A percentile compares a stretch with the other conserved stretches of the same genome.
Conservation (phyloP, 2,329 filamentous ascomycete species). For the Colletotrichum caudatum region DNA sequence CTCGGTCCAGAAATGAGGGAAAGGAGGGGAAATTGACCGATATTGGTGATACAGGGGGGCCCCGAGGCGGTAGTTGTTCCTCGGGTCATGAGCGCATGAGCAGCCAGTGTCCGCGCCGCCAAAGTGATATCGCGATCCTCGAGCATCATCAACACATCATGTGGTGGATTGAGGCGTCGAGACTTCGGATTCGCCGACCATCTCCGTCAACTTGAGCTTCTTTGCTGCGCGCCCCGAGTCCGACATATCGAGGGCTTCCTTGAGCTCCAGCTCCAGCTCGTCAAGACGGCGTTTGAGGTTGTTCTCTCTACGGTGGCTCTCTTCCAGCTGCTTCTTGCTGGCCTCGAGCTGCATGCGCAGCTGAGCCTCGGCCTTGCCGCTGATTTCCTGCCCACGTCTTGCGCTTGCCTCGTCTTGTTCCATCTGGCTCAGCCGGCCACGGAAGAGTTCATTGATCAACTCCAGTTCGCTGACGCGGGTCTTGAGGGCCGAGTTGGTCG, state of each 20-base stretch:
- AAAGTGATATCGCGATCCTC: neutral
- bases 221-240: slow-evolving; percentile 38
- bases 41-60: slow-evolving; percentile 22
- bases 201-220: slow-evolving; percentile 37
- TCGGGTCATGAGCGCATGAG: slow-evolving; percentile 4
- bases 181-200: slow-evolving; percentile 34
- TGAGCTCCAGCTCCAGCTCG: slow-evolving; percentile 75
- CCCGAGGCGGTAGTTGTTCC: neutral
- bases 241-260: slow-evolving; percentile 44
- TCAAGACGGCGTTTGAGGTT: slow-evolving; percentile 85
- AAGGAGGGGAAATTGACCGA: neutral
- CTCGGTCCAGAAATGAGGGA: slow-evolving; percentile 9
- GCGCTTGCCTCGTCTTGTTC: slow-evolving; percentile 81
- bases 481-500: slow-evolving; percentile 87
- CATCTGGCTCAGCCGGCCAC: slow-evolving; percentile 80
- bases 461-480: slow-evolving; percentile 96
- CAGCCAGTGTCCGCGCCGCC: neutral
- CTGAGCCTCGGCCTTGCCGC: slow-evolving; percentile 66
- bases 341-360: slow-evolving; percentile 68
- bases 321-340: slow-evolving; percentile 72
- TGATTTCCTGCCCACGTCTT: slow-evolving; percentile 69
- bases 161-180: slow-evolving; percentile 39
- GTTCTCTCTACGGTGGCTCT: slow-evolving; percentile 82
- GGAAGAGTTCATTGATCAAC: slow-evolving; percentile 89
- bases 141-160: neutral